These are phyloP conservation scores for Ogataea hybrid DNA, from an alignment of 1,139 yeast species.

Conservation along the genomic window DNA sequence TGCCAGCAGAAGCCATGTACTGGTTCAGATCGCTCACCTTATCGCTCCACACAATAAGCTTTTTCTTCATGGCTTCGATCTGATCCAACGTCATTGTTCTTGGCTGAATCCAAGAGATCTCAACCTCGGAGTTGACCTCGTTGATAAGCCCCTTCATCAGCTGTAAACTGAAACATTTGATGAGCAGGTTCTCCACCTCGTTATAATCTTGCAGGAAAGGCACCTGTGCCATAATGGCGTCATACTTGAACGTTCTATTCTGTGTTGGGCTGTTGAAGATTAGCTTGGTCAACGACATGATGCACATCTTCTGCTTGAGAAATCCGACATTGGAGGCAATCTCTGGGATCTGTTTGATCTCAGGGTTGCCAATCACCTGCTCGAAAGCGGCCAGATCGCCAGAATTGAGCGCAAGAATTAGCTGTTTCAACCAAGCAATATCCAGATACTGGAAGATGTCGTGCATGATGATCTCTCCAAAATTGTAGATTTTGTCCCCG, in stretches of 20 bases:
- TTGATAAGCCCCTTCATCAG: conserved; percentile 85
- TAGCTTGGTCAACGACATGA: conserved; percentile 87
- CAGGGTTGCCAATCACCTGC: conserved; percentile 37
- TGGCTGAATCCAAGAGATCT: conserved; percentile 94
- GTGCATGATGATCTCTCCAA: conserved; percentile 91
- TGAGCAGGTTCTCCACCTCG: conserved; percentile 86
- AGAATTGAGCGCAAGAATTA: conserved; percentile 67
- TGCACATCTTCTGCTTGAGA: conserved; percentile 84
- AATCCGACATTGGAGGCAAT: conserved; percentile 62
- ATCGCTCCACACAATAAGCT: conserved; percentile 73
- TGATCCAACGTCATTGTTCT: conserved; percentile 82
- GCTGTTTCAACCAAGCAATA: conserved; percentile 67
- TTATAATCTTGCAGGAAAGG: conserved; percentile 59
- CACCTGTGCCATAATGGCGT: conserved; percentile 69
- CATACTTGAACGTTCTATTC: conserved; percentile 69
- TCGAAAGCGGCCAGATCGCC: conserved; percentile 73
- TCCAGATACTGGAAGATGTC: conserved; percentile 67
- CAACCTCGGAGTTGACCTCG: conserved; percentile 75
- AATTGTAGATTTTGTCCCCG: conserved; percentile 91
- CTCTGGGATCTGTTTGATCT: conserved; percentile 46
- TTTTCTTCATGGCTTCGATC: conserved; percentile 70
- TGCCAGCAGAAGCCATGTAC: conserved; percentile 57
- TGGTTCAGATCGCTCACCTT: conserved; percentile 66
- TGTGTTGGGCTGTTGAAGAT: conserved; percentile 77
- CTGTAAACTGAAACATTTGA: conserved; percentile 85